A percentile compares a stretch with the other conserved stretches of the same genome.
phyloP scores from a whole-genome alignment of 805 yeast genomes.

The Nakazawaea peltata region DNA sequence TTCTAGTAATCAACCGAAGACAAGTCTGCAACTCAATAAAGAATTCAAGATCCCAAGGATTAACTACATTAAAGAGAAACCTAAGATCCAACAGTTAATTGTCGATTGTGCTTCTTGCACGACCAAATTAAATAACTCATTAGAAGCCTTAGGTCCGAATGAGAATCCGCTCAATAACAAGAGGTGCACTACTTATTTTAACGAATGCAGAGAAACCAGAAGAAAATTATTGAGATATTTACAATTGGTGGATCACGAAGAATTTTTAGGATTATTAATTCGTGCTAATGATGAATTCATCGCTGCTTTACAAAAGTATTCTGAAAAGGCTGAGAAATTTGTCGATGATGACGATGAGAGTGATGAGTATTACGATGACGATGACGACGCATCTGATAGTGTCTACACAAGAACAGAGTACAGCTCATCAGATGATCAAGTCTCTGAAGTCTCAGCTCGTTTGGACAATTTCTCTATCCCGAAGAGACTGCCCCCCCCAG shows the following conservation, averaged over 20 bases:
- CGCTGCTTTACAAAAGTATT: slow-evolving; percentile 59
- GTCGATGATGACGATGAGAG: slow-evolving; percentile 31
- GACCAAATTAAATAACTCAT: slow-evolving; percentile 56
- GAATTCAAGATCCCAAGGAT: slow-evolving; percentile 60
- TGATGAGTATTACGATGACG: slow-evolving; percentile 30
- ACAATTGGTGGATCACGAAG: slow-evolving; percentile 80
- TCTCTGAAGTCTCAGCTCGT: background rate
- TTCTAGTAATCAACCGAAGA: slow-evolving; percentile 9
- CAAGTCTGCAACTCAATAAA: slow-evolving; percentile 31
- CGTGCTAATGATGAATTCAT: slow-evolving; percentile 90
- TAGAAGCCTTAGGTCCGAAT: slow-evolving; percentile 32
- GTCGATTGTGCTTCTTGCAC: slow-evolving; percentile 74
- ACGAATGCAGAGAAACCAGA: slow-evolving; percentile 67
- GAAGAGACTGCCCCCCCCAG: slow-evolving; percentile 8
- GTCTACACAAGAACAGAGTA: slow-evolving; percentile 11
- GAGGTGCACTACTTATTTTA: slow-evolving; percentile 57
- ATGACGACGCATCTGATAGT: slow-evolving; percentile 30
- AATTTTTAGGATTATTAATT: slow-evolving; percentile 77
- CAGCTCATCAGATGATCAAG: slow-evolving; percentile 1
- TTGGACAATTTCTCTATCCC: background rate
- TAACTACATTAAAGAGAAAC: slow-evolving; percentile 61
- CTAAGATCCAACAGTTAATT: slow-evolving; percentile 57
- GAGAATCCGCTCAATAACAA: slow-evolving; percentile 56
- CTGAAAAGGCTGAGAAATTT: slow-evolving; percentile 39
- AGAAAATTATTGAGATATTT: slow-evolving; percentile 73